Percentiles rank a stretch among this genome's conserved stretches.
Conservation (phyloP, 805 yeast species). For the Hanseniaspora pseudoguilliermondii region DNA sequence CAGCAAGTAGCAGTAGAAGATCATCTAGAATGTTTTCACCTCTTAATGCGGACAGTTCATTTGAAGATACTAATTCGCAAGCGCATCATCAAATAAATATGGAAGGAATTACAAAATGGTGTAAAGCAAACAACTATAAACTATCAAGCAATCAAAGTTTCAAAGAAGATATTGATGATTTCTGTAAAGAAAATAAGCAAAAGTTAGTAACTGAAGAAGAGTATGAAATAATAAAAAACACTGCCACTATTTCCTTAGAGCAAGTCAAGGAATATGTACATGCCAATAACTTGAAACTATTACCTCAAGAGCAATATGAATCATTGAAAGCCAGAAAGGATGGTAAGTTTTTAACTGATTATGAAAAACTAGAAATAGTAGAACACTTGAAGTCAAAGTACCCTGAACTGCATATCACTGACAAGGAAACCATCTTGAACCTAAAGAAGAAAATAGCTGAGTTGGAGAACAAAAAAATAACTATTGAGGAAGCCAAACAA, state of each 20-base stretch:
- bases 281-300: conserved; percentile 6
- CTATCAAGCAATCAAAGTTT: background rate
- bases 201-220: background rate
- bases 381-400: background rate
- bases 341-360: conserved; percentile 5
- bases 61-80: background rate
- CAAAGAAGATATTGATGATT: background rate
- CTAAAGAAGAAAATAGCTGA: background rate
- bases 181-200: background rate
- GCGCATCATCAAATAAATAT: background rate
- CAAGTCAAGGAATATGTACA: conserved; percentile 11
- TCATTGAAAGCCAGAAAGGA: background rate
- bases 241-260: conserved; percentile 2
- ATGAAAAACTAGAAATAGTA: background rate
- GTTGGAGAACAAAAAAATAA: background rate
- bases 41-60: conserved; percentile 1
- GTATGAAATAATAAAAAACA: background rate
- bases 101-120: background rate
- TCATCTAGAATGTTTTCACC: background rate
- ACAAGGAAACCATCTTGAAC: background rate
- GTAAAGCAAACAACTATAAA: background rate
- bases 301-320: conserved; percentile 5
- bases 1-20: background rate
- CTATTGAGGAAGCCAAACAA: background rate
- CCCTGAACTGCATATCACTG: background rate